Evolutionary conservation across 768 basidiomycete genomes (phyloP).

Genomic region (Tremella yokohamensis): DNA sequence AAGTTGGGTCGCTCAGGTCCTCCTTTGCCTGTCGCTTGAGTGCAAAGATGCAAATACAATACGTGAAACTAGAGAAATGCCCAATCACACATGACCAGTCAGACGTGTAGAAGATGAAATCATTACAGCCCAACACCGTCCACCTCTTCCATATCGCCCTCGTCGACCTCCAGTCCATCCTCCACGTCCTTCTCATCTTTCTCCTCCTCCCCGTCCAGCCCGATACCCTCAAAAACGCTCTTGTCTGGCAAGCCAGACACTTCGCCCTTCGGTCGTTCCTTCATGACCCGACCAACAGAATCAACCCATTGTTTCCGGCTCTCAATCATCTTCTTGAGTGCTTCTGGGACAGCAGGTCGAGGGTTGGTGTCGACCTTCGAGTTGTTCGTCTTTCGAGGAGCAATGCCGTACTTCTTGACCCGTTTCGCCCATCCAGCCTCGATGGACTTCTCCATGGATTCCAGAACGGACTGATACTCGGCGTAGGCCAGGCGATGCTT

Average conservation of each 20-base stretch:
- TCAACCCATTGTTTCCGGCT: constrained; percentile 77
- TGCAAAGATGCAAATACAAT: no score
- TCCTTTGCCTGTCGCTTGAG: no score
- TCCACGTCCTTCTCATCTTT: constrained; percentile 36
- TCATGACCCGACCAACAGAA: constrained; percentile 69
- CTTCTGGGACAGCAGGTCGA: constrained; percentile 44
- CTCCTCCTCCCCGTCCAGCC: constrained; percentile 23
- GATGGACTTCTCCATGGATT: constrained; percentile 82
- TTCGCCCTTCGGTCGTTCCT: constrained; percentile 61
- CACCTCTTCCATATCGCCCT: constrained; percentile 11
- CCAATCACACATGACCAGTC: no score
- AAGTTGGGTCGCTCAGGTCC: neutral
- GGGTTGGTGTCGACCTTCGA: constrained; percentile 38
- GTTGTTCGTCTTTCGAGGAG: constrained; percentile 18
- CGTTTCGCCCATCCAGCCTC: constrained; percentile 68
- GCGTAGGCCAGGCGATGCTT: constrained; percentile 84
- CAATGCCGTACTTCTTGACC: constrained; percentile 65
- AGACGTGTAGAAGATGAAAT: no score
- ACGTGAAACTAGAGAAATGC: no score
- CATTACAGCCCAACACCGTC: neutral
- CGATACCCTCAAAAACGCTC: constrained; percentile 64
- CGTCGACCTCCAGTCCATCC: constrained; percentile 17
- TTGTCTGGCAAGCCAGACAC: constrained; percentile 31
- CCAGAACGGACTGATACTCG: constrained; percentile 80
- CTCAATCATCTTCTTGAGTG: constrained; percentile 59